A percentile compares a stretch with the other conserved stretches of the same genome.
Conservation (phyloP, 2,329 filamentous ascomycete species). For the Clonostachys chloroleuca region DNA sequence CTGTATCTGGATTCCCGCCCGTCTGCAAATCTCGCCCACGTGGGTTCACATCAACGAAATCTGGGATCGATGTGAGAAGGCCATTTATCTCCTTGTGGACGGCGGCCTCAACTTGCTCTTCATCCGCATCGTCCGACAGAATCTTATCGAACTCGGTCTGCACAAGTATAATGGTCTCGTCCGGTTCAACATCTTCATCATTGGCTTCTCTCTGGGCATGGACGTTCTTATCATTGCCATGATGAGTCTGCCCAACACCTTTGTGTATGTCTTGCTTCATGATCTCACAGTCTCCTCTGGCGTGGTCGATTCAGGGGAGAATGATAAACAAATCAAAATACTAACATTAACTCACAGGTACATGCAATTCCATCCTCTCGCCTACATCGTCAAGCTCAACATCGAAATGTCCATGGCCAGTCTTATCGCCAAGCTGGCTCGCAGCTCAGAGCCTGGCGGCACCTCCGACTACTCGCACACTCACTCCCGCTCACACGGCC, state of each 20-base stretch:
- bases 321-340: accelerated
- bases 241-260: constrained; percentile 15
- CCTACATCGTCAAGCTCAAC: constrained; percentile 41
- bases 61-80: constrained; percentile 50
- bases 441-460: too few relatives aligned
- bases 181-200: constrained; percentile 18
- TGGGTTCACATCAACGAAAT: constrained; percentile 40
- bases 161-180: constrained; percentile 41
- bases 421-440: constrained; percentile 24
- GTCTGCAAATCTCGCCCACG: constrained; percentile 30
- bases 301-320: too few relatives aligned
- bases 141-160: constrained; percentile 39
- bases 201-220: constrained; percentile 14
- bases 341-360: constrained; percentile 8
- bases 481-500: too few relatives aligned
- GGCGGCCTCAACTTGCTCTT: constrained; percentile 44
- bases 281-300: too few relatives aligned
- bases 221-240: constrained; percentile 17
- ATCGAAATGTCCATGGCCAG: constrained; percentile 47
- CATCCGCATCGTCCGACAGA: constrained; percentile 34
- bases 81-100: constrained; percentile 44
- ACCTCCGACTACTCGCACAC: too few relatives aligned
- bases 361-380: constrained; percentile 32
- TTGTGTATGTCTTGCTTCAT: constrained; percentile 11
- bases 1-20: constrained; percentile 48